Evolutionary conservation across 805 yeast species (phyloP).

Genomic region (Zygosaccharomyces lentus): DNA sequence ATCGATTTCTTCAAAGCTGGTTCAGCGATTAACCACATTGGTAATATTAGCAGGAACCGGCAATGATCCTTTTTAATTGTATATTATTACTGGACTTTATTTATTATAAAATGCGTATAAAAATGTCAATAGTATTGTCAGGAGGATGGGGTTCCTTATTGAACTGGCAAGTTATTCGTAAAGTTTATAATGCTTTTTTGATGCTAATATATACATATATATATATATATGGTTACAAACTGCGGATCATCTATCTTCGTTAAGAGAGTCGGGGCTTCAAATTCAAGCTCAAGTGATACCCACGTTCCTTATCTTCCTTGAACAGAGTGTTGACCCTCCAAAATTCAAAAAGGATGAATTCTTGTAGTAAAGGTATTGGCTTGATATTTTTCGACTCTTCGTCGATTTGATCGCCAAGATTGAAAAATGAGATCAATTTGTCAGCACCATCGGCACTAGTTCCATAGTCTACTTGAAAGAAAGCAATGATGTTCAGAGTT

Average conservation of each 20-base stretch:
- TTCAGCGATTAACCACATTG: conserved; percentile 90
- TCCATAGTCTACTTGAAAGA: conserved; percentile 58
- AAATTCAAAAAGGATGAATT: conserved; percentile 60
- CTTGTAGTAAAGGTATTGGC: conserved; percentile 37
- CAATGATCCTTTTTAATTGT: conserved; percentile 1
- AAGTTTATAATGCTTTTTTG: neutral
- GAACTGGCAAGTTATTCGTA: neutral
- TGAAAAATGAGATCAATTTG: conserved; percentile 28
- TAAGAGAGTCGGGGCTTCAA: conserved; percentile 30
- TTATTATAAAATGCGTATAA: conserved; percentile 2
- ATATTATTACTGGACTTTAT: conserved; percentile 1
- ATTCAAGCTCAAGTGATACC: conserved; percentile 65
- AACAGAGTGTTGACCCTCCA: conserved; percentile 66
- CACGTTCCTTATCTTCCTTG: conserved; percentile 58
- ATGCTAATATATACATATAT: neutral
- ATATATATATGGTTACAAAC: neutral
- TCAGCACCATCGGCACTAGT: conserved; percentile 15
- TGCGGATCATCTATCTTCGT: neutral
- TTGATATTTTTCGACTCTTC: conserved; percentile 30
- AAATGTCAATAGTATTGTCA: neutral
- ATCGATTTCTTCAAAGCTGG: conserved; percentile 96
- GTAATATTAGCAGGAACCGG: conserved; percentile 44
- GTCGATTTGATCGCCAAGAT: conserved; percentile 23
- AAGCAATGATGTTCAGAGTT: conserved; percentile 62
- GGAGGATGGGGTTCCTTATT: neutral